Evolutionary conservation across 352 stramenopile species (phyloP).

Genomic region (Globisporangium viniferum): DNA sequence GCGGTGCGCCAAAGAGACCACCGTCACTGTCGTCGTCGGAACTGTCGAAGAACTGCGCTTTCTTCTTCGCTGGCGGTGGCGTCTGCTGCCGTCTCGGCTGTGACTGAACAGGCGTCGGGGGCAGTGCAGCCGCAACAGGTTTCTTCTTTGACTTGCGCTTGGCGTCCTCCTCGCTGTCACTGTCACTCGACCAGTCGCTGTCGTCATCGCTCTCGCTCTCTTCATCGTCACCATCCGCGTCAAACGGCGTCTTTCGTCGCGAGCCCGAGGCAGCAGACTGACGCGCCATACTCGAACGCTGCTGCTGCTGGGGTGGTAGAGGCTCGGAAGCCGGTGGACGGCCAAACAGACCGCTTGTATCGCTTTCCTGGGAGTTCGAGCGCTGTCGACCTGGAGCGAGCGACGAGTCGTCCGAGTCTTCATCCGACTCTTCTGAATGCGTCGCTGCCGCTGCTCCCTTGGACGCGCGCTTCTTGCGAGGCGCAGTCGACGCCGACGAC

Average conservation of each 20-base stretch:
- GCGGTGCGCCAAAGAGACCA: constrained; percentile 14
- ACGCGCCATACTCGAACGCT: constrained; percentile 9
- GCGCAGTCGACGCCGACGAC: constrained; percentile 19
- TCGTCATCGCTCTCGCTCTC: constrained; percentile 37
- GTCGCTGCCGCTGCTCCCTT: constrained; percentile 1
- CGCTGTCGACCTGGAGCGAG: constrained; percentile 26
- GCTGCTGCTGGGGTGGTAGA: not conserved
- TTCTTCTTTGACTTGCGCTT: constrained; percentile 13
- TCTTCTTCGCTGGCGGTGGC: constrained; percentile 23
- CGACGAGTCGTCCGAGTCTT: constrained; percentile 33
- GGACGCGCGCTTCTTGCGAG: constrained; percentile 21
- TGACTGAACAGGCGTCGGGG: constrained; percentile 13
- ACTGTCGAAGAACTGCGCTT: constrained; percentile 51
- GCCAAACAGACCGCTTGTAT: constrained; percentile 58
- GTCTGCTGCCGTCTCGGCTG: constrained; percentile 6
- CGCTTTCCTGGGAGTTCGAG: constrained; percentile 46
- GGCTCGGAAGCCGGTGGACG: constrained; percentile 23
- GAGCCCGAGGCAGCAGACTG: constrained; percentile 18
- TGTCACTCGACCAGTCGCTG: constrained; percentile 57
- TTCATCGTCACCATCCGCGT: constrained; percentile 47
- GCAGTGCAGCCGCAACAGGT: constrained; percentile 4
- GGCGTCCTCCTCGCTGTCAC: constrained; percentile 26
- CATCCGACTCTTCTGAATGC: constrained; percentile 20
- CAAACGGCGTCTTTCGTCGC: constrained; percentile 32
- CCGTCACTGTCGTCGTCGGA: constrained; percentile 58